Evolutionary conservation across 768 basidiomycete genomes (phyloP), one percentile per base, ranked within the genome.

Genomic region (Rubroboletus pulcherrimus): DNA sequence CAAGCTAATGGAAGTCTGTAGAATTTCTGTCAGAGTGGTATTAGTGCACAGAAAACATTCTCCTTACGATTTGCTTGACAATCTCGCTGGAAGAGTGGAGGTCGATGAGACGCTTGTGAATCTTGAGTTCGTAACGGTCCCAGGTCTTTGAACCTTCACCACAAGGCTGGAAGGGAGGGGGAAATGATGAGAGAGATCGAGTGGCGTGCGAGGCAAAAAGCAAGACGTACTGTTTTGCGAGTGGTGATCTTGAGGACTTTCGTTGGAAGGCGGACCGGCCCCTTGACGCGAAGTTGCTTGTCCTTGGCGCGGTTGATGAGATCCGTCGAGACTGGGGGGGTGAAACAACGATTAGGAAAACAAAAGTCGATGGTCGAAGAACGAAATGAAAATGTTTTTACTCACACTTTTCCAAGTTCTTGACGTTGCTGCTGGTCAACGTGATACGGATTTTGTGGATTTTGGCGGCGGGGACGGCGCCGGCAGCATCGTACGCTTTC

Each of bases 81-180:
- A 98, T 90, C 78, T 98, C 97, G 73, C 91, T 91, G 60, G 95
- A 96, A 49, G 97, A 95, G 82, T 96, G 93, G 65, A 99, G 81
- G 81, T 99, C 97, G 70, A 99, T 98, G 74, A 99, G 83, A 69
- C 97, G 91, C 81, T 99, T 99, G 88, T 99, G 96, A 59, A 99
- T 82, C 81, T 95, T 95, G 78, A 99, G 87, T 78, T 99, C 96
- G 78, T 94, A 98, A 68, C 92, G 87, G 78, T 99, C 97, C 97
- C 97, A 99, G 72, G 97, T 99, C 87, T 99, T 99, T 66, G 97
- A 98, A 81, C 97, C 97, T 78, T 98, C 97, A 92, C 97, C 97
- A 71, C 97, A 98, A 76, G 97, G 91, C 92, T 97, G n/a, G 66
- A 40, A 19, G 46, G 24, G 21, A 17, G 39, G 19, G 46, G 57